Evolutionary conservation across 2,329 filamentous ascomycete species (phyloP), one percentile per base, ranked within the genome.

Genomic region (Diplodia corticola): DNA sequence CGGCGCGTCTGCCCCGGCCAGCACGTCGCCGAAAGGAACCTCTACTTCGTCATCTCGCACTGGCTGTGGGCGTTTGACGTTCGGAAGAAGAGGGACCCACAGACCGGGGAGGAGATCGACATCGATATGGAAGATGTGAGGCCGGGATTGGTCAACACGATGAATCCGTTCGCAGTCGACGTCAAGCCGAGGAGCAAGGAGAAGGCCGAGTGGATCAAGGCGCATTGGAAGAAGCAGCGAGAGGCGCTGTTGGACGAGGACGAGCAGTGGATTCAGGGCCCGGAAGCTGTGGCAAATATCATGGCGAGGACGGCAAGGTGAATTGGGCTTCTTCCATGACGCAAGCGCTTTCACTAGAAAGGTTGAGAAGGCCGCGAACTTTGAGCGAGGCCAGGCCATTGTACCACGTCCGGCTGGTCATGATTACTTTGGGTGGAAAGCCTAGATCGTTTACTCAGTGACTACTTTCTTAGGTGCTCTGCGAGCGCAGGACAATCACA

Each of bases 1-100:
- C 71, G 79, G 0, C 71, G 78, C 6, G 63, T 77, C 15, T 80
- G 77, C 60, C 77, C 75, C 10, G 76, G 77, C 6, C 77, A 76
- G 69, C 76, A 79, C 53, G 72, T 80, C 37, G 77, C 73, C 1
- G 71, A 75, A 57, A 69, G 73, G 4, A 72, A 64, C 13, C 67
- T 77, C 4, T 74, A 73, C 15, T 68, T 78, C 3, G 71, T 70
- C 4, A 73, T 78, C 2, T 69, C 76, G 6, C 69, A 74, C 4
- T 13, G 77, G 9, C 67, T 78, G 1, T 79, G 77, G 77, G 74
- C 70, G 2, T 76, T 78, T 65, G 67, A 77, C 4, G 66, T 72
- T 66, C 15, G 12, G 17, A 50, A 54, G 12, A 46, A 24, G 22
- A 53, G 46, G 35, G 64, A 68, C 30, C 28, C 48, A 5, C 26